Base-by-base conservation (phyloP, 2,329 filamentous ascomycete species). In the Arthroderma sp. region DNA sequence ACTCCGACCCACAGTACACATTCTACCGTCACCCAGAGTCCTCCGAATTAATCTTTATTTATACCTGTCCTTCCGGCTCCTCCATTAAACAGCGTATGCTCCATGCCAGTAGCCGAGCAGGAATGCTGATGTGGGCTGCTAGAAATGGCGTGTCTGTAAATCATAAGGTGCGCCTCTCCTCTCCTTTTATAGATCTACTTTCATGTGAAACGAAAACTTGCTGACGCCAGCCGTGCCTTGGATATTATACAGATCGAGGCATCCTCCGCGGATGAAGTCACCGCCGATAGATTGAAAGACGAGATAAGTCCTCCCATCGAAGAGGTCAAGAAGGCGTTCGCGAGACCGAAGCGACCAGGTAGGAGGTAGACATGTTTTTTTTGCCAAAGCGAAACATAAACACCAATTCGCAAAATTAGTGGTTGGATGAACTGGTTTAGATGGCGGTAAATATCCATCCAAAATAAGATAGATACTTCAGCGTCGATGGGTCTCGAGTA, bases 21-120 rank as follows among this genome's bases (percentile, higher is more conserved):
- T 83, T 84, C 64, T 85, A 83, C 68, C 75, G 77, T 55, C 77
- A 81, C 61, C 71, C 74, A 4, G 70, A 73, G 35, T 73, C 73
- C 11, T 69, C 72, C 5, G 66, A 70, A 1, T 73, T 83, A 11
- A 69, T 84, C 21, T 85, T 85, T 68, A 78, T 85, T 59, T 84
- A 83, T 65, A 83, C 82, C 19, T 85, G 82, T 66, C 82, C 82
- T 11, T 75, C 77, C 0, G 73, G 66, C 11, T 80, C 79, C 13
- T 82, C 80, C 67, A 81, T 85, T 66, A 84, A 82, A 70, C 81
- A 84, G 68, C 75, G 82, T 57, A 85, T 85, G 82, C 64, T 85
- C 59, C 83, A 84, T 68, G 81, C 82, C 23, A 81, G 79, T 56
- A 79, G 77, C 59, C 76, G 81, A 63, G 73, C 74, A 28, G 75